phyloP scores from a whole-genome alignment of 2,329 filamentous ascomycete species.

The Knufia petricola region DNA sequence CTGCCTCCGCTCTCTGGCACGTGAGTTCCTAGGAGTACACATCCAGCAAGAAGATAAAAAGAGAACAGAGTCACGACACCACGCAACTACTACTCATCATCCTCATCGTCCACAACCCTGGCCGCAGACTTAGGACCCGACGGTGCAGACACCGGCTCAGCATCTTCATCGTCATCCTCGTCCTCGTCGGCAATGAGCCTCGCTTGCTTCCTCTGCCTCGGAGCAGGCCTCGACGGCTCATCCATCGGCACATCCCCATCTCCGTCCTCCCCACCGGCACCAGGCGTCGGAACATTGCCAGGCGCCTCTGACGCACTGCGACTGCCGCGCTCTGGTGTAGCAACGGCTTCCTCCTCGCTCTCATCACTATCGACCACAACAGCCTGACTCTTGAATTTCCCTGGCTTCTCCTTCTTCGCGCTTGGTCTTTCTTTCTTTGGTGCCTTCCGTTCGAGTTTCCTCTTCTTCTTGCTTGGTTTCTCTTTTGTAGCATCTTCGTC shows the following conservation, averaged over 20 bases:
- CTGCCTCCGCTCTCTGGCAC: too few relatives aligned
- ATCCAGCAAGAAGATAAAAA: background rate
- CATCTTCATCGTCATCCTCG: constrained; percentile 17
- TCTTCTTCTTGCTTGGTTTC: constrained; percentile 46
- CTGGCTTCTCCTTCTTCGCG: constrained; percentile 25
- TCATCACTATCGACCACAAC: constrained; percentile 70
- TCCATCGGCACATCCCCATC: constrained; percentile 15
- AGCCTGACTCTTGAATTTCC: constrained; percentile 79
- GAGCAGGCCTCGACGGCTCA: constrained; percentile 15
- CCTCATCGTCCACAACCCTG: constrained; percentile 22
- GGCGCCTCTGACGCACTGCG: background rate
- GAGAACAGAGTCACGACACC: background rate
- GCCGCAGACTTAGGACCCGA: constrained; percentile 2
- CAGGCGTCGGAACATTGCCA: constrained; percentile 15
- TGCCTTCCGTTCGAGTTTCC: constrained; percentile 48
- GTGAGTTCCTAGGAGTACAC: too few relatives aligned
- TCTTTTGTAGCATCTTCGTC: constrained; percentile 15
- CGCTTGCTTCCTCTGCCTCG: constrained; percentile 21
- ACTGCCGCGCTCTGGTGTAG: constrained; percentile 11
- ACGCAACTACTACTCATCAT: constrained; percentile 24
- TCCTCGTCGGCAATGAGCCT: constrained; percentile 23
- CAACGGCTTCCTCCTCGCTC: constrained; percentile 30
- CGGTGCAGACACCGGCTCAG: background rate
- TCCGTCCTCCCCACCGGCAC: constrained; percentile 10
- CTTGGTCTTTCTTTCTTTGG: constrained; percentile 8